Evolutionary conservation across 805 yeast species (phyloP), one percentile per base, ranked within the genome.

Genomic region (Candida hungchunana): DNA sequence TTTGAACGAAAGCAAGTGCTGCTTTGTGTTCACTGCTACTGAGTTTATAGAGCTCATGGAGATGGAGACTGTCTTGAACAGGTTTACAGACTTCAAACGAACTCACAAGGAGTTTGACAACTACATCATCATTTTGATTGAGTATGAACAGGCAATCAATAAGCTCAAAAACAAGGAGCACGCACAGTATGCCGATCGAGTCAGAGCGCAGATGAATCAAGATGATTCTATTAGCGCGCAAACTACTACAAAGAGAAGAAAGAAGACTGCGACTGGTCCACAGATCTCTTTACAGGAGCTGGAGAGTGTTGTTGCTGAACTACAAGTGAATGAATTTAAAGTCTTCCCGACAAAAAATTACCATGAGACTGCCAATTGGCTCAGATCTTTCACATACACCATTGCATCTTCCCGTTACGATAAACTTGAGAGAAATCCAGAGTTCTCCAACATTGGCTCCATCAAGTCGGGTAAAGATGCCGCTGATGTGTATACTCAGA

Each of bases 341-440:
- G 52, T 78, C 1, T 76, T 77, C 46, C 71, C 68, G 12, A 65
- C 72, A 2, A 66, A 63, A 57, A 73, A 64, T 30, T 50, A 51
- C 6, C 64, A 55, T 31, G 84, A 78, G 32, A 57, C 72, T 1
- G 37, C 65, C 1, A 65, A 59, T 4, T 77, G 85, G 77, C 50
- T 80, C 12, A 69, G 64, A 30, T 70, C 79, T 12, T 67, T 79
- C 43, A 62, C 83, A 0, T 72, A 77, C 45, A 66, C 86, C 0
- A 65, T 81, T 6, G 66, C 77, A 0, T 53, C 60, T 12, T 62
- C 74, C 10, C 50, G 76, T 20, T 74, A 75, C 55, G 87, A 80
- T 49, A 73, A 73, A 16, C 58, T 59, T 24, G 70, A 75, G 41
- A 57, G 86, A 43, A 72, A 76, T 50, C 63, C 66, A 39, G 71